Percentiles rank a stretch among this genome's conserved stretches.
Conservation (phyloP, 202 grass and related monocot genomes). For the Carex sylvatica region DNA sequence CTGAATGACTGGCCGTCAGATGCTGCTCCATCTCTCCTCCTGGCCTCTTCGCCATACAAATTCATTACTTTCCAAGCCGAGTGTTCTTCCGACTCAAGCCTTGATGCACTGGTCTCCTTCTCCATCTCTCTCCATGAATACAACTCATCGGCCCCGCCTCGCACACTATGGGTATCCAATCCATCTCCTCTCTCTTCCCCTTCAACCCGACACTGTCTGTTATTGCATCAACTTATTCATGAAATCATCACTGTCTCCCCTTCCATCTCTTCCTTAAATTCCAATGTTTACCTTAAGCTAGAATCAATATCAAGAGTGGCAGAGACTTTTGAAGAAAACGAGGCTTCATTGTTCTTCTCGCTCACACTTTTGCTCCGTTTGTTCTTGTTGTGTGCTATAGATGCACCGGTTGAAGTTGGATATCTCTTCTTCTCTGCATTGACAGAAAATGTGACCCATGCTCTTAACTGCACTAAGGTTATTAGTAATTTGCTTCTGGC, state of each 20-base stretch:
- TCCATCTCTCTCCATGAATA: slow-evolving; percentile 34
- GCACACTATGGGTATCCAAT: slow-evolving; percentile 51
- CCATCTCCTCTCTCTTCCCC: slow-evolving; percentile 15
- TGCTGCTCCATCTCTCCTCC: slow-evolving; percentile 23
- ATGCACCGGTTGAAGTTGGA: slow-evolving; percentile 62
- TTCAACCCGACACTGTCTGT: slow-evolving; percentile 10
- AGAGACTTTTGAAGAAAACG: background rate
- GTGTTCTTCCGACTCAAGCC: background rate
- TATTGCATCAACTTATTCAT: slow-evolving; percentile 58
- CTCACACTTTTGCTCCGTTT: slow-evolving; percentile 65
- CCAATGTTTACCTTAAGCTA: slow-evolving; percentile 17
- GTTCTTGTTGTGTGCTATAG: slow-evolving; percentile 69
- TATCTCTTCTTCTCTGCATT: slow-evolving; percentile 72
- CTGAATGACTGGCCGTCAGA: slow-evolving; percentile 7
- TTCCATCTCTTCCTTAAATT: slow-evolving; percentile 25
- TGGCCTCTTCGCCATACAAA: slow-evolving; percentile 39
- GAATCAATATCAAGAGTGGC: slow-evolving; percentile 27
- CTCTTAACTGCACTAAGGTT: slow-evolving; percentile 33
- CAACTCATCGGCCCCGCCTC: slow-evolving; percentile 7
- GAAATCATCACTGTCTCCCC: slow-evolving; percentile 52
- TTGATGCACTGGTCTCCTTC: slow-evolving; percentile 34
- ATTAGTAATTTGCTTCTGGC: slow-evolving; percentile 46
- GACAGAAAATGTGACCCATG: slow-evolving; percentile 30
- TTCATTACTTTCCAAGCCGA: slow-evolving; percentile 55
- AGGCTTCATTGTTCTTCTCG: slow-evolving; percentile 42